Conservation (phyloP, 2,329 filamentous ascomycete species). For the Claviceps pazoutovae region DNA sequence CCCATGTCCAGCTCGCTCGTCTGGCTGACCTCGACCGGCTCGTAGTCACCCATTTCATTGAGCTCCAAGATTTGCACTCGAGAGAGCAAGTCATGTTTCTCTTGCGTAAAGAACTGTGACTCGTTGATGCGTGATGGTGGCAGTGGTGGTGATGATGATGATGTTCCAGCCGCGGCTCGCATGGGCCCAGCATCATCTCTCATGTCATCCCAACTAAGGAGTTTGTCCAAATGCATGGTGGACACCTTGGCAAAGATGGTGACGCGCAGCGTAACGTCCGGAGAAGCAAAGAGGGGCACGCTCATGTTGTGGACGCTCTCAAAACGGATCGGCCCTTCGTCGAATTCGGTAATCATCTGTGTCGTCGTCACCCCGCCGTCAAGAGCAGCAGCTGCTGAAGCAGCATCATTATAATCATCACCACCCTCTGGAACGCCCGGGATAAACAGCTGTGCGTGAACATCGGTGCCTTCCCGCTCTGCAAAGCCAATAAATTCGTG, state of each 20-base stretch:
- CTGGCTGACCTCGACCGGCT: conserved; percentile 86
- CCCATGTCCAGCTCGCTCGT: conserved; percentile 72
- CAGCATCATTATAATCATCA: conserved; percentile 25
- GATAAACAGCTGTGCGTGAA: conserved; percentile 94
- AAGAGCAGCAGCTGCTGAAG: neutral
- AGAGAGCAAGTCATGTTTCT: conserved; percentile 84
- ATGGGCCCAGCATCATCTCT: conserved; percentile 65
- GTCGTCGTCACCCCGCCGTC: conserved; percentile 90
- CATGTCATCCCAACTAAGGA: conserved; percentile 98
- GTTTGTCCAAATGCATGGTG: conserved; percentile 87
- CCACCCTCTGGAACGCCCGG: conserved; percentile 81
- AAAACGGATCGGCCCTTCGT: conserved; percentile 83
- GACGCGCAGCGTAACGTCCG: conserved; percentile 63
- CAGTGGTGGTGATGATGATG: neutral
- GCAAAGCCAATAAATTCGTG: conserved; percentile 90
- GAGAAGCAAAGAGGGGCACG: conserved; percentile 58
- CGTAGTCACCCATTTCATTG: conserved; percentile 78
- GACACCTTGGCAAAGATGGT: conserved; percentile 87
- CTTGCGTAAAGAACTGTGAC: conserved; percentile 83
- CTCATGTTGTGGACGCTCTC: conserved; percentile 99
- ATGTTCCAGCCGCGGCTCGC: conserved; percentile 36
- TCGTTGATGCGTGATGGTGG: conserved; percentile 59
- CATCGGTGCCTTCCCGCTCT: conserved; percentile 86
- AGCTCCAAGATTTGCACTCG: conserved; percentile 83
- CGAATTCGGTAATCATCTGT: conserved; percentile 85